A percentile compares a stretch with the other conserved stretches of the same genome.
These are phyloP conservation scores for Colletotrichum camelliae DNA, from an alignment of 2,329 filamentous ascomycete species.

Conservation along the genomic window DNA sequence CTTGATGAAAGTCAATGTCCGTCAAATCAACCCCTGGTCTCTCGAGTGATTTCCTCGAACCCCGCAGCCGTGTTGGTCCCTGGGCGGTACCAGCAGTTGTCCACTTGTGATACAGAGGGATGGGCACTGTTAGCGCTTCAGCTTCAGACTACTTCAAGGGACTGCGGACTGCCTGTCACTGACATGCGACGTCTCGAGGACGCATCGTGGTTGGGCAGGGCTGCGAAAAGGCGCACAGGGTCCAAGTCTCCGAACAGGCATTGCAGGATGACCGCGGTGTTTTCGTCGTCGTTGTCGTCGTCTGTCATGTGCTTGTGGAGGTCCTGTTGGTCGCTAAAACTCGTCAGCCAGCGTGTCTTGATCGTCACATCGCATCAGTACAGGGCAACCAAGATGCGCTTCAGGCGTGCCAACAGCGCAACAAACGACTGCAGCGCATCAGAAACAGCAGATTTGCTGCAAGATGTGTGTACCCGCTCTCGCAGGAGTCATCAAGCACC, in stretches of 20 bases:
- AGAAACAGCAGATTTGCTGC: slow-evolving; percentile 20
- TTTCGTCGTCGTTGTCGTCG: neutral
- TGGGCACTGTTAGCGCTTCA: neutral
- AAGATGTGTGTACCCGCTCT: slow-evolving; percentile 21
- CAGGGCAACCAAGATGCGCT: neutral
- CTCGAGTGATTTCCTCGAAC: neutral
- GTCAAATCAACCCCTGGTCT: neutral
- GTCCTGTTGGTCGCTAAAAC: neutral
- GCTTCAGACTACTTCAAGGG: neutral
- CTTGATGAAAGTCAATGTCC: neutral
- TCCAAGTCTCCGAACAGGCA: neutral
- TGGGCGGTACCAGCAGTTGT: neutral
- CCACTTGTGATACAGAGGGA: neutral
- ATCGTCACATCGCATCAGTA: slow-evolving; percentile 8
- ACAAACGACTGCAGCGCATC: slow-evolving; percentile 4
- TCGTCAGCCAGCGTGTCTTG: slow-evolving; percentile 11
- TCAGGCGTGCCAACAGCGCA: neutral
- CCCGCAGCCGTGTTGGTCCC: slow-evolving; percentile 1
- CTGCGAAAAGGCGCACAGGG: neutral
- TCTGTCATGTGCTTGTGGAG: neutral
- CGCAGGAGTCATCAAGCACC: slow-evolving; percentile 15
- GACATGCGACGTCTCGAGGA: neutral
- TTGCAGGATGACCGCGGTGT: neutral
- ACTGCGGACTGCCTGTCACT: neutral
- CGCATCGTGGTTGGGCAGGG: neutral